A percentile compares a stretch with the other conserved stretches of the same genome.
phyloP scores from a whole-genome alignment of 2,329 filamentous ascomycete genomes.

The Uncinocarpus reesii region DNA sequence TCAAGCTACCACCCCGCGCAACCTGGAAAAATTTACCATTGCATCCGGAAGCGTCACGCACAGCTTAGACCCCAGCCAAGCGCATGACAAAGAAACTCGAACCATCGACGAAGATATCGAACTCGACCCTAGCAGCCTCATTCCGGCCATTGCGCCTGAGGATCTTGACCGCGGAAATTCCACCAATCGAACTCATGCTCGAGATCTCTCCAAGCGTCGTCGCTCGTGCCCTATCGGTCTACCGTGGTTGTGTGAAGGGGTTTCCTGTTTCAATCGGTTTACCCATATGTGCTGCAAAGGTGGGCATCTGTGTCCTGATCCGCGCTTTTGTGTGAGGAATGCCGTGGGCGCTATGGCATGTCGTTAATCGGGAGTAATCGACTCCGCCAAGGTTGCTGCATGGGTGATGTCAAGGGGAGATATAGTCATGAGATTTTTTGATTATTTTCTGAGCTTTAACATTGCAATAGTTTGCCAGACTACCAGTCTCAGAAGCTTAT shows the following conservation, averaged over 20 bases:
- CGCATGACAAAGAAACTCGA: neutral
- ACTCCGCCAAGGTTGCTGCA: too few relatives aligned
- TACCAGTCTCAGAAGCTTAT: too few relatives aligned
- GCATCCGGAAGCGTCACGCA: slow-evolving; percentile 13
- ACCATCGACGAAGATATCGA: slow-evolving; percentile 1
- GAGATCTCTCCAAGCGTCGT: slow-evolving; percentile 2
- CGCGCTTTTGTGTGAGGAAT: slow-evolving; percentile 8
- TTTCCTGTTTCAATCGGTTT: slow-evolving; percentile 14
- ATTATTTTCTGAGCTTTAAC: too few relatives aligned
- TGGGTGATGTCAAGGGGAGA: too few relatives aligned
- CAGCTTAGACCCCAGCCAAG: slow-evolving; percentile 6
- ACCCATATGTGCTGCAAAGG: slow-evolving; percentile 16
- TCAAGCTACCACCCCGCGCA: slow-evolving; percentile 4
- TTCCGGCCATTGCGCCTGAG: slow-evolving; percentile 7
- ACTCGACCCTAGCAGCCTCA: slow-evolving; percentile 11
- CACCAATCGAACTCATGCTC: neutral
- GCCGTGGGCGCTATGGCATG: slow-evolving; percentile 2
- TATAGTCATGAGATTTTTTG: too few relatives aligned
- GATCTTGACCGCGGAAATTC: neutral
- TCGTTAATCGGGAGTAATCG: neutral
- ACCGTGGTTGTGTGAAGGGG: slow-evolving; percentile 13
- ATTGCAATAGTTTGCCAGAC: too few relatives aligned
- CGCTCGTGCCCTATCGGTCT: neutral
- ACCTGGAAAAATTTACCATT: slow-evolving; percentile 12
- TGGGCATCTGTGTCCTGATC: slow-evolving; percentile 10